Evolutionary conservation across 805 yeast species (phyloP).

Genomic region (Kazachstania psychrophila): DNA sequence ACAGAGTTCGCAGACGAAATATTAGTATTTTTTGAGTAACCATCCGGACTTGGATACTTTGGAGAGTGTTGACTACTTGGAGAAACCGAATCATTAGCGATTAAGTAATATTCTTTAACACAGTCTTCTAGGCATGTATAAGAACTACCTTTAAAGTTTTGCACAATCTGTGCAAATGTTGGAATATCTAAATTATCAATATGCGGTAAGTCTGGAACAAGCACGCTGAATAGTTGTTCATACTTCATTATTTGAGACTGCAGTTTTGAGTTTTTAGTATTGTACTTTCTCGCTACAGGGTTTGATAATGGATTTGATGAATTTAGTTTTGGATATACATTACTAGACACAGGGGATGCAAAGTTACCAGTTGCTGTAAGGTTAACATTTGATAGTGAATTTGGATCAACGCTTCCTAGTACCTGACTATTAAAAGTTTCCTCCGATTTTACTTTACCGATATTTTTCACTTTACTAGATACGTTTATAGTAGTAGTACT

Average conservation of each 20-base stretch:
- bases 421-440: too few relatives aligned
- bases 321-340: too few relatives aligned
- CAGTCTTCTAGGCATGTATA: constrained; percentile 14
- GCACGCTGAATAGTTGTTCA: constrained; percentile 14
- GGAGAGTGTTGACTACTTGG: constrained; percentile 8
- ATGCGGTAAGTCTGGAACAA: constrained; percentile 23
- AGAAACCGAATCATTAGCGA: constrained; percentile 7
- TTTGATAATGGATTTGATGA: too few relatives aligned
- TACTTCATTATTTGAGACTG: constrained; percentile 17
- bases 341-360: too few relatives aligned
- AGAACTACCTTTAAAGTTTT: constrained; percentile 11
- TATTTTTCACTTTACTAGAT: too few relatives aligned
- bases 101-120: constrained; percentile 18
- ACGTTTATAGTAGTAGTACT: background rate
- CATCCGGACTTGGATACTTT: constrained; percentile 12
- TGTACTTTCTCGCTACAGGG: constrained; percentile 6
- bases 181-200: constrained; percentile 21
- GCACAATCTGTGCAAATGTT: constrained; percentile 20
- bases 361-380: too few relatives aligned
- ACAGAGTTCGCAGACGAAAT: constrained; percentile 2
- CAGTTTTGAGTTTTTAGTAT: constrained; percentile 10
- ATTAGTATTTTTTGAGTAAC: constrained; percentile 3
- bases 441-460: too few relatives aligned
- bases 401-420: too few relatives aligned
- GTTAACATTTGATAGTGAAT: too few relatives aligned